A percentile compares a stretch with the other conserved stretches of the same genome.
Evolutionary conservation across 805 yeast species (phyloP).

Genomic region (Schizosaccharomyces cryophilus): DNA sequence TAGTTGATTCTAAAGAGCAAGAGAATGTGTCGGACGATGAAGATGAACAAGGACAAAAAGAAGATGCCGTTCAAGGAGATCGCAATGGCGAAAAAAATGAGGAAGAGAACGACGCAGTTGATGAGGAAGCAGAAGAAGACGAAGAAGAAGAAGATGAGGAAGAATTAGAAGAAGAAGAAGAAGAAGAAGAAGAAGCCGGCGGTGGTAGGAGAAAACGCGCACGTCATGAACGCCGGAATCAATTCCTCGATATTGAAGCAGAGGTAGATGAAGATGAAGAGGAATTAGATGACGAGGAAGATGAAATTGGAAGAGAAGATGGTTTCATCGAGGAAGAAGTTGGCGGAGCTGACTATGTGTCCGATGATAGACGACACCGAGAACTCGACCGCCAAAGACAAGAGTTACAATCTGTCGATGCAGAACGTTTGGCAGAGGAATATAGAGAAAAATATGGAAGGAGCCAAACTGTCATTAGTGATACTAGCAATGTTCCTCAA

Average conservation of each 20-base stretch:
- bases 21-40: neutral
- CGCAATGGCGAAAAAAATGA: neutral
- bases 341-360: constrained; percentile 21
- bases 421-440: constrained; percentile 77
- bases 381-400: constrained; percentile 74
- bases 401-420: constrained; percentile 77
- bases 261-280: constrained; percentile 97
- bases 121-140: neutral
- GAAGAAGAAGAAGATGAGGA: constrained; percentile 7
- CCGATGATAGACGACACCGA: constrained; percentile 64
- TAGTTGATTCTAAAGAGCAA: neutral
- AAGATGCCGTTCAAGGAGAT: neutral
- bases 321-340: constrained; percentile 30
- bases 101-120: neutral
- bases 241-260: constrained; percentile 93
- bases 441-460: constrained; percentile 82
- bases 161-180: constrained; percentile 6
- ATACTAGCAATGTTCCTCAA: constrained; percentile 72
- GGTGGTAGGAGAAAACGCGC: constrained; percentile 14
- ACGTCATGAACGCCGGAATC: constrained; percentile 33
- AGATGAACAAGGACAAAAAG: neutral
- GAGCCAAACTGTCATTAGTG: constrained; percentile 60
- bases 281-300: constrained; percentile 80
- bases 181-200: constrained; percentile 6
- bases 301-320: constrained; percentile 67